Evolutionary conservation across 345 rosid species (phyloP).

Genomic region (Melaleuca quinquenervia): DNA sequence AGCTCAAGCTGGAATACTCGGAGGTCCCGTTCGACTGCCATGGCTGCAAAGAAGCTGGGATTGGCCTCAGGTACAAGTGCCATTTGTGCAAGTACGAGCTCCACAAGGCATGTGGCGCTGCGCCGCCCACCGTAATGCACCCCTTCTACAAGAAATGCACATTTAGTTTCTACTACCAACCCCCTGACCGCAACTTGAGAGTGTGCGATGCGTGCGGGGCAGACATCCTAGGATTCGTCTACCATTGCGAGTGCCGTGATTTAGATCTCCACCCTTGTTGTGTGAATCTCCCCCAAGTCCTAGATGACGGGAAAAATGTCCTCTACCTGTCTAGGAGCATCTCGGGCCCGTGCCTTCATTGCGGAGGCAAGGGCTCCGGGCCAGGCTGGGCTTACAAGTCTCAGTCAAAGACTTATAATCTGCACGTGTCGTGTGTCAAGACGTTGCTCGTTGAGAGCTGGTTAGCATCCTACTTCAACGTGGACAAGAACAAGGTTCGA

Average conservation of each 20-base stretch:
- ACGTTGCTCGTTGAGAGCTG: slow-evolving; percentile 34
- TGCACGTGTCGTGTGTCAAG: slow-evolving; percentile 41
- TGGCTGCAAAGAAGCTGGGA: slow-evolving; percentile 40
- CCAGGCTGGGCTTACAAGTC: slow-evolving; percentile 33
- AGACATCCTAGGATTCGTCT: slow-evolving; percentile 24
- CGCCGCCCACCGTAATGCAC: slow-evolving; percentile 12
- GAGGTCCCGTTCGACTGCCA: slow-evolving; percentile 34
- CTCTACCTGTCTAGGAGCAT: slow-evolving; percentile 21
- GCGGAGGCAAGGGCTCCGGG: slow-evolving; percentile 19
- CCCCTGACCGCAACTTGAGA: slow-evolving; percentile 12
- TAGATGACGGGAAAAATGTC: slow-evolving; percentile 13
- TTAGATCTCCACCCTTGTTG: slow-evolving; percentile 44
- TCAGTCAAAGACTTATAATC: slow-evolving; percentile 21
- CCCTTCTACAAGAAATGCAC: slow-evolving; percentile 24
- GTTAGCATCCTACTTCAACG: slow-evolving; percentile 16
- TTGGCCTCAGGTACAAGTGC: slow-evolving; percentile 31
- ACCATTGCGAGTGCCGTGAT: slow-evolving; percentile 28
- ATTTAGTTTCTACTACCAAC: slow-evolving; percentile 11
- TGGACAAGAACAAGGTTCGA: slow-evolving; percentile 12
- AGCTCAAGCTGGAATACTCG: slow-evolving; percentile 22
- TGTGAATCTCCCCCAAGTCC: slow-evolving; percentile 23
- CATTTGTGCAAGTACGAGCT: slow-evolving; percentile 25
- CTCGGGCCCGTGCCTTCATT: slow-evolving; percentile 17
- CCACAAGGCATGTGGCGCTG: slow-evolving; percentile 26
- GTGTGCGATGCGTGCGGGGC: slow-evolving; percentile 23